Conservation (phyloP, 2,329 filamentous ascomycete species). For the Eutypa lata region DNA sequence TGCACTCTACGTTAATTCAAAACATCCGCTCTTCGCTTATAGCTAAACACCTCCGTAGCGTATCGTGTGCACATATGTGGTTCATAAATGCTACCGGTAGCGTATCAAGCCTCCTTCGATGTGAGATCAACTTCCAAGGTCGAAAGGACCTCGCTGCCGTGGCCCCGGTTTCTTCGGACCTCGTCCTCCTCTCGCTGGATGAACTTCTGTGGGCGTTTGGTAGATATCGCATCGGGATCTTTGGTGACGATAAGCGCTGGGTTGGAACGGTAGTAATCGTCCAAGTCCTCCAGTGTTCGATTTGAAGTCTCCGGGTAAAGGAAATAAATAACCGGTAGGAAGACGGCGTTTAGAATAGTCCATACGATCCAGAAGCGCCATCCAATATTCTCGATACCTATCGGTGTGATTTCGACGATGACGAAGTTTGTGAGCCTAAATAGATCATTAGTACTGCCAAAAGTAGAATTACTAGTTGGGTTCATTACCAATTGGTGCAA, state of each 20-base stretch:
- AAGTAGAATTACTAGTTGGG: not conserved
- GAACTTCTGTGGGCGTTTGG: not conserved
- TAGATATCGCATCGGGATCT: not conserved
- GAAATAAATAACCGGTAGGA: slow-evolving; percentile 45
- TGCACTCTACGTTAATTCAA: no score
- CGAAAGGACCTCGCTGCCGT: not conserved
- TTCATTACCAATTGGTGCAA: slow-evolving; percentile 29
- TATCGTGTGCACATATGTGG: no score
- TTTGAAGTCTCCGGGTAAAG: slow-evolving; percentile 45
- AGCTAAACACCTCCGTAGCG: no score
- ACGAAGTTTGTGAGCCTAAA: not conserved
- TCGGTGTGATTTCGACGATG: slow-evolving; percentile 34
- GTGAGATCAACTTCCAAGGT: not conserved
- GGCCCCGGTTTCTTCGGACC: not conserved
- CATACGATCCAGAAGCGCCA: slow-evolving; percentile 54
- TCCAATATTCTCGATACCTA: slow-evolving; percentile 39
- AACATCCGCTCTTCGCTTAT: no score
- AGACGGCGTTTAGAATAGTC: slow-evolving; percentile 43
- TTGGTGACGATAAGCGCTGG: not conserved
- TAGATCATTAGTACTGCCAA: not conserved
- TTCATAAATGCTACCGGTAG: no score
- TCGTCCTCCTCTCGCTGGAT: not conserved
- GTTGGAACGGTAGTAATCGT: not conserved
- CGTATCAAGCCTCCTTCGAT: not conserved
- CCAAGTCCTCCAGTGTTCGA: not conserved